Evolutionary conservation across 2,329 filamentous ascomycete genomes (phyloP).

Genomic region (Stagonosporopsis cucurbitacearum): DNA sequence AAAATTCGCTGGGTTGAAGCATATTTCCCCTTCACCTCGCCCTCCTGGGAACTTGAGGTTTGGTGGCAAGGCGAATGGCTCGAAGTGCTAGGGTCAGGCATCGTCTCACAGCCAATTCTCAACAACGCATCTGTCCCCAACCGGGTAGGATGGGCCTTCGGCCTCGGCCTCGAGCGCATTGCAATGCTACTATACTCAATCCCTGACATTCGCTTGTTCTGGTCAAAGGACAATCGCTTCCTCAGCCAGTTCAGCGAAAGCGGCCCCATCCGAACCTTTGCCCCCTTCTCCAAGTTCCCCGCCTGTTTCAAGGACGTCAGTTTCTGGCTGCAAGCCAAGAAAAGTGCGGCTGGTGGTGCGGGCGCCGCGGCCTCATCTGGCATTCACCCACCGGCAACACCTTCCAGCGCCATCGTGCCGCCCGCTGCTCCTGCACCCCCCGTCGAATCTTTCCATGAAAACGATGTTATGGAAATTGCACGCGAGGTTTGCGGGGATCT

Average conservation of each 20-base stretch:
- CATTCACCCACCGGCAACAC: conserved; percentile 20
- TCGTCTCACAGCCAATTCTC: conserved; percentile 83
- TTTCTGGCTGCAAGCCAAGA: conserved; percentile 74
- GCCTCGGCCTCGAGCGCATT: conserved; percentile 89
- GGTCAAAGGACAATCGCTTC: conserved; percentile 86
- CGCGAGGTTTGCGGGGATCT: conserved; percentile 80
- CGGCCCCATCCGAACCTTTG: conserved; percentile 67
- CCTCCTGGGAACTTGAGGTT: conserved; percentile 95
- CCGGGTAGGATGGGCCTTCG: conserved; percentile 93
- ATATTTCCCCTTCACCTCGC: conserved; percentile 96
- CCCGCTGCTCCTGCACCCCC: conserved; percentile 46
- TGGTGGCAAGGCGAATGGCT: conserved; percentile 96
- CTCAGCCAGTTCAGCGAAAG: conserved; percentile 73
- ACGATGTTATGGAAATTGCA: conserved; percentile 96
- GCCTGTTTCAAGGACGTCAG: conserved; percentile 90
- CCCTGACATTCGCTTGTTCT: conserved; percentile 95
- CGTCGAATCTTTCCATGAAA: conserved; percentile 74
- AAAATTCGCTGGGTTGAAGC: conserved; percentile 94
- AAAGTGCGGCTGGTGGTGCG: conserved; percentile 36
- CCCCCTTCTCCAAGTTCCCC: conserved; percentile 90
- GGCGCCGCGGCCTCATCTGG: conserved; percentile 9
- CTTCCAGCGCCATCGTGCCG: conserved; percentile 29
- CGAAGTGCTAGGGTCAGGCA: conserved; percentile 90
- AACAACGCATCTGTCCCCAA: conserved; percentile 76
- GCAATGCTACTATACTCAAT: conserved; percentile 98